Evolutionary conservation across 768 basidiomycete species (phyloP).

Genomic region (Pholiota microspora): DNA sequence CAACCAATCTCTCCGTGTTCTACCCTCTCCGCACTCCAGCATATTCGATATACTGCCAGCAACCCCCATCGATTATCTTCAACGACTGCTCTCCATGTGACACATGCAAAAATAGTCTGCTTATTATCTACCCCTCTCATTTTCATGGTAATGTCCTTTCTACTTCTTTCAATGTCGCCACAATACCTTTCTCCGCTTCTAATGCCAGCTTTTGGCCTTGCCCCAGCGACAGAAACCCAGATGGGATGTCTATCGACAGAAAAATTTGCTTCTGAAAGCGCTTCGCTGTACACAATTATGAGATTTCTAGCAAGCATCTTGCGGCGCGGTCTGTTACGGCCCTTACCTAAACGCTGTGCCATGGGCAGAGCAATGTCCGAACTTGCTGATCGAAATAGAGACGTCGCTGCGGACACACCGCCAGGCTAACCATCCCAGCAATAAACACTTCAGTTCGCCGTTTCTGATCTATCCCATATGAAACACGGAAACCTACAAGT

Average conservation of each 20-base stretch:
- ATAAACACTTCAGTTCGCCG: conserved; percentile 5
- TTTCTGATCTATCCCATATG: background rate
- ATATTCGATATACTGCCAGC: background rate
- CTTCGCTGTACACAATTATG: conserved; percentile 42
- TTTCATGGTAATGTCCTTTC: conserved; percentile 11
- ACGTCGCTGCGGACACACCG: conserved; percentile 48
- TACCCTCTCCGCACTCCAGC: background rate
- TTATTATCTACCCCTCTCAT: background rate
- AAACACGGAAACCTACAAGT: conserved; percentile 26
- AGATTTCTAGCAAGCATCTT: conserved; percentile 13
- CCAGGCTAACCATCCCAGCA: conserved; percentile 24
- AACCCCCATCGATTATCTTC: conserved; percentile 15
- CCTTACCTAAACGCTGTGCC: conserved; percentile 77
- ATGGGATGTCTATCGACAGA: conserved; percentile 60
- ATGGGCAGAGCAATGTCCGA: conserved; percentile 69
- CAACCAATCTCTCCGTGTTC: background rate
- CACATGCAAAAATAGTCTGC: conserved; percentile 13
- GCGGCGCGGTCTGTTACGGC: background rate
- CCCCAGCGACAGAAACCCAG: conserved; percentile 40
- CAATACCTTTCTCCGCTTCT: conserved; percentile 61
- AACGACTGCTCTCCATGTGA: conserved; percentile 18
- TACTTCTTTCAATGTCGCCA: conserved; percentile 41
- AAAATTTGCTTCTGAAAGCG: conserved; percentile 69
- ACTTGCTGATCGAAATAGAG: conserved; percentile 59
- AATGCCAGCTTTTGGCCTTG: conserved; percentile 47